Evolutionary conservation across 1,284 basidiomycete species (phyloP).

Genomic region (Dichomitus squalens): DNA sequence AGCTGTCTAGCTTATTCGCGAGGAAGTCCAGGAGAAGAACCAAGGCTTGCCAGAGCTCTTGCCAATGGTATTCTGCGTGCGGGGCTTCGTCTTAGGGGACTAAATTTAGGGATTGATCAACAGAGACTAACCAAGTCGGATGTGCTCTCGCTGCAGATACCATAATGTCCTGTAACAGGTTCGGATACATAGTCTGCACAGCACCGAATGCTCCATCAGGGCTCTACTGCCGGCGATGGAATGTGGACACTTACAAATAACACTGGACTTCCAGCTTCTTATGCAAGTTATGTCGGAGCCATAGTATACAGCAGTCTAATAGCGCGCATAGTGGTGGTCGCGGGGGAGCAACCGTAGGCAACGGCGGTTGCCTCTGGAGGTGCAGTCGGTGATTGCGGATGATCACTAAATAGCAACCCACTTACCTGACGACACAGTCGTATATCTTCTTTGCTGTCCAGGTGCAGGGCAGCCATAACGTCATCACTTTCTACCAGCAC

Average conservation of each 20-base stretch:
- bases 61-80: slow-evolving; percentile 63
- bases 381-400: not conserved
- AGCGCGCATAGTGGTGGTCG: slow-evolving; percentile 55
- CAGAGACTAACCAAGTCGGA: slow-evolving; percentile 50
- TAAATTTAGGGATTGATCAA: not conserved
- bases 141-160: slow-evolving; percentile 52
- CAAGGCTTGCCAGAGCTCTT: slow-evolving; percentile 59
- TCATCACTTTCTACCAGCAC: slow-evolving; percentile 50
- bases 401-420: slow-evolving; percentile 28
- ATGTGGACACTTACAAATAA: slow-evolving; percentile 48
- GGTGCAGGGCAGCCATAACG: slow-evolving; percentile 47
- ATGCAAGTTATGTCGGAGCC: slow-evolving; percentile 68
- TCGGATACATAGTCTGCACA: slow-evolving; percentile 46
- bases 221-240: not conserved
- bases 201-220: not conserved
- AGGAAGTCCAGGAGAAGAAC: slow-evolving; percentile 57
- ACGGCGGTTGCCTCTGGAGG: slow-evolving; percentile 50
- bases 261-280: slow-evolving; percentile 56
- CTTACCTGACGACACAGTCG: slow-evolving; percentile 62
- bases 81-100: not conserved
- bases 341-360: slow-evolving; percentile 42
- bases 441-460: slow-evolving; percentile 41
- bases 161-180: slow-evolving; percentile 55
- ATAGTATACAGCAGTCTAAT: slow-evolving; percentile 67
- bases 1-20: slow-evolving; percentile 49